Conservation (phyloP, 225 moss, liverwort and hornwort genomes). For the Polytrichum commune region DNA sequence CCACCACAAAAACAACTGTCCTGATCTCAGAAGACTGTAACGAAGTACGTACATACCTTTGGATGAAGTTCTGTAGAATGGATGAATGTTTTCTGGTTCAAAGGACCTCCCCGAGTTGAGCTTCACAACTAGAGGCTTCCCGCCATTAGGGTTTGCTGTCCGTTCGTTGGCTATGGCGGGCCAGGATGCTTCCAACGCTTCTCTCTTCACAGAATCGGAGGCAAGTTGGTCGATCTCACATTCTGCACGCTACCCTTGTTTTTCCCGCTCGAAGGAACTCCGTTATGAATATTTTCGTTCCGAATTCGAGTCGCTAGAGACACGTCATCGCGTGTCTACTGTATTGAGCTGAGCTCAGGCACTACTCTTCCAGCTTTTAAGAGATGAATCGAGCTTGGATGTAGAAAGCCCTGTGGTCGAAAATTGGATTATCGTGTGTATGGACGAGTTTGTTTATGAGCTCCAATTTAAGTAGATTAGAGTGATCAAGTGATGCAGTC, state of each 20-base stretch:
- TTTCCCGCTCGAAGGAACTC: background rate
- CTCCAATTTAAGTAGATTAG: background rate
- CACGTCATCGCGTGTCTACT: background rate
- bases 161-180: conserved; percentile 46
- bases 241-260: background rate
- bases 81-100: no score
- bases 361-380: background rate
- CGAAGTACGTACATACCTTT: no score
- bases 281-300: background rate
- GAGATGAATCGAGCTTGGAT: background rate
- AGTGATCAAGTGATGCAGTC: background rate
- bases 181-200: conserved; percentile 37
- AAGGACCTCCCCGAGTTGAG: no score
- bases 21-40: no score
- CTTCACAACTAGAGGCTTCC: no score
- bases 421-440: background rate
- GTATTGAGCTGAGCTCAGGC: background rate
- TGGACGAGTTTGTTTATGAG: background rate
- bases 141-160: no score
- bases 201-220: conserved; percentile 67
- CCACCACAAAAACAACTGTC: no score
- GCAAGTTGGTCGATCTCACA: conserved; percentile 1
- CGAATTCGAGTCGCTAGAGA: background rate
- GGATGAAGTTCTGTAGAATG: no score
- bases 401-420: background rate